Evolutionary conservation across 371 early-diverging fungal species (phyloP), one percentile per base, ranked within the genome.

Genomic region (Homolaphlyctis polyrhiza): DNA sequence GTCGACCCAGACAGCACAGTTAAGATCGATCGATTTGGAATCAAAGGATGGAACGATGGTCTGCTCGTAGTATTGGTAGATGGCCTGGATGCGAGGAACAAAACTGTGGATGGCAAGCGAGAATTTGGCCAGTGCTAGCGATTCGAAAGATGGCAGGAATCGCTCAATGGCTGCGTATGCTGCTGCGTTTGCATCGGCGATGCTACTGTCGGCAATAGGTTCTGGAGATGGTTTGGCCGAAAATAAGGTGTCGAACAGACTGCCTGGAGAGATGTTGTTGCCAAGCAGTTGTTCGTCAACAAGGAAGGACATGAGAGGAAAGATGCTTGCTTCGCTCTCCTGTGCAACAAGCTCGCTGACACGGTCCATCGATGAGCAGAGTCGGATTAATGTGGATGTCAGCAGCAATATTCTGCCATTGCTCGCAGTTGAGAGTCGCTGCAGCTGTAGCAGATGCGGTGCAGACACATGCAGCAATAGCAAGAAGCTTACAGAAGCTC

Each of bases 61-160:
- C 13, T 86, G 71, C 23, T 74, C 67, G 74, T 93, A 96, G 55
- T 83, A 84, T 49, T 91, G 91, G 67, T 89, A 87, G 62, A 87
- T 85, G 0, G 95, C 86, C 65, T 89, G 84, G 34, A 95, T 83
- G 35, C 84, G 84, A 0, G 96, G 94, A 1, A 93, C 91, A 18
- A 83, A 70, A 16, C 77, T 74, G 55, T 87, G 91, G 30, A 89
- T 66, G 3, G 92, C 73, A 28, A 94, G 63, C 49, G 68, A 54
- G 21, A 73, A 59, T 39, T 61, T 52, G 21, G 67, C 58, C 2
- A 65, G 62, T 5, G 61, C 29, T 1, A 63, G 1, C 16, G 52
- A 62, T 3, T 61, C 62, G 6, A 0, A 14, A 1, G 25, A 21
- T 11, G 45, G 25, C 25, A 30, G 25, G 35, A 28, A 59, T 14